Conservation (phyloP, 305 asterid species). For the Solanum aculeatissimum region DNA sequence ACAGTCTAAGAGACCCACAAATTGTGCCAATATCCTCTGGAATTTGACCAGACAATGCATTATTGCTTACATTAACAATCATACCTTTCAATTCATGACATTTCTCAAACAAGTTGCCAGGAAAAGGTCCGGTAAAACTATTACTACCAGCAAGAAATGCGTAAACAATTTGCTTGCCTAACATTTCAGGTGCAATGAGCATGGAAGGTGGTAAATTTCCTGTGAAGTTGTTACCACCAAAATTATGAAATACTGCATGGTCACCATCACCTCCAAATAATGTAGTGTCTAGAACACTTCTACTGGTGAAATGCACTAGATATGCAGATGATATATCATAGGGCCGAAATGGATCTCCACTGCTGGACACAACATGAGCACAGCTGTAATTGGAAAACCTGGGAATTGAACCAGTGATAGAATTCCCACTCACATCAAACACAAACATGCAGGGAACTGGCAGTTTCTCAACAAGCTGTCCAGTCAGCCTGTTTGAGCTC, state of each 20-base stretch:
- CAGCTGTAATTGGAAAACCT: conserved; percentile 32
- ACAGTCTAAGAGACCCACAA: conserved; percentile 43
- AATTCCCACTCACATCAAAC: conserved; percentile 63
- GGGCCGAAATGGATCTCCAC: conserved; percentile 7
- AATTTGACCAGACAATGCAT: conserved; percentile 46
- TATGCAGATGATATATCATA: conserved; percentile 45
- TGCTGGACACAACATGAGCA: conserved; percentile 15
- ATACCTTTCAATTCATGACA: conserved; percentile 50
- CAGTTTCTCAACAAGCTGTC: conserved; percentile 44
- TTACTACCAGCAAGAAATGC: conserved; percentile 68
- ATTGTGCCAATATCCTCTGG: conserved; percentile 35
- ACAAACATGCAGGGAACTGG: conserved; percentile 78
- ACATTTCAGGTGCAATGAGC: conserved; percentile 43
- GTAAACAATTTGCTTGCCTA: conserved; percentile 38
- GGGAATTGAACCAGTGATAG: conserved; percentile 63
- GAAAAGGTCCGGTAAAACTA: conserved; percentile 54
- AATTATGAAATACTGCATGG: conserved; percentile 49
- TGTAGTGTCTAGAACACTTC: conserved; percentile 29
- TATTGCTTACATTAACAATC: conserved; percentile 46
- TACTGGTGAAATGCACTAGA: conserved; percentile 27
- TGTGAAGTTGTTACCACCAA: conserved; percentile 48
- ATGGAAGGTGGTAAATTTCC: conserved; percentile 36
- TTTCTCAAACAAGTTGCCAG: conserved; percentile 34
- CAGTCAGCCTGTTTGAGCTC: conserved; percentile 52
- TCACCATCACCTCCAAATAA: conserved; percentile 23